Percentiles rank a stretch among this genome's conserved stretches.
phyloP scores from a whole-genome alignment of 371 early-diverging fungal genomes.

The Mortierella sp. region DNA sequence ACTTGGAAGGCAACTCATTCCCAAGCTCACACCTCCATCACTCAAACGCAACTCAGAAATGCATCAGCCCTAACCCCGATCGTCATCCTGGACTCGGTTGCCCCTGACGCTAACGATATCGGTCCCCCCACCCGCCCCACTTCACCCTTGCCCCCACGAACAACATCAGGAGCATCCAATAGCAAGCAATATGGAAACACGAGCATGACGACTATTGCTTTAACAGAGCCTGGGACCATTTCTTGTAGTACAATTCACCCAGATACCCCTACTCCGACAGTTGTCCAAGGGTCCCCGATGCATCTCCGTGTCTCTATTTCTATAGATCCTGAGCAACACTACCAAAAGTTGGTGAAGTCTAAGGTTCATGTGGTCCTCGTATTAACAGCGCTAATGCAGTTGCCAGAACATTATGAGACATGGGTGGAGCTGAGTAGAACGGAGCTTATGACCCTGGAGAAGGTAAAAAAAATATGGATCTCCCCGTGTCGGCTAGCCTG shows the following conservation, averaged over 20 bases:
- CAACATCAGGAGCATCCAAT: conserved; percentile 7
- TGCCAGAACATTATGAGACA: conserved; percentile 20
- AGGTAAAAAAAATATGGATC: conserved; percentile 10
- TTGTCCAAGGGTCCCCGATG: conserved; percentile 10
- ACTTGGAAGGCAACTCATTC: conserved; percentile 16
- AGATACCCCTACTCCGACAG: not conserved
- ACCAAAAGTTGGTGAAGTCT: conserved; percentile 27
- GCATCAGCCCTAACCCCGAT: conserved; percentile 32
- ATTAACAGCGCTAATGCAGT: conserved; percentile 34
- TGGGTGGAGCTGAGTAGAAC: conserved; percentile 50
- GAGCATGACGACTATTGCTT: not conserved
- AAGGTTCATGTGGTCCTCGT: conserved; percentile 39
- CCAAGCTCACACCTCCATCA: not conserved
- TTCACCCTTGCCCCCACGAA: not conserved
- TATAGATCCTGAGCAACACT: conserved; percentile 35
- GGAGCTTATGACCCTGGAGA: conserved; percentile 34
- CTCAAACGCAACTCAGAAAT: conserved; percentile 22
- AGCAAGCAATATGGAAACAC: not conserved
- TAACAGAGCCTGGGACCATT: not conserved
- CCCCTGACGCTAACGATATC: not conserved
- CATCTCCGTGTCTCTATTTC: conserved; percentile 40
- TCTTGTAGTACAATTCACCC: not conserved
- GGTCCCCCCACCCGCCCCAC: conserved; percentile 6
- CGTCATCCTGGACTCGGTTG: conserved; percentile 18
- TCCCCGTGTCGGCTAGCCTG: not conserved